Conservation (phyloP, 768 basidiomycete genomes). For the Lepiota brunneoincarnata region DNA sequence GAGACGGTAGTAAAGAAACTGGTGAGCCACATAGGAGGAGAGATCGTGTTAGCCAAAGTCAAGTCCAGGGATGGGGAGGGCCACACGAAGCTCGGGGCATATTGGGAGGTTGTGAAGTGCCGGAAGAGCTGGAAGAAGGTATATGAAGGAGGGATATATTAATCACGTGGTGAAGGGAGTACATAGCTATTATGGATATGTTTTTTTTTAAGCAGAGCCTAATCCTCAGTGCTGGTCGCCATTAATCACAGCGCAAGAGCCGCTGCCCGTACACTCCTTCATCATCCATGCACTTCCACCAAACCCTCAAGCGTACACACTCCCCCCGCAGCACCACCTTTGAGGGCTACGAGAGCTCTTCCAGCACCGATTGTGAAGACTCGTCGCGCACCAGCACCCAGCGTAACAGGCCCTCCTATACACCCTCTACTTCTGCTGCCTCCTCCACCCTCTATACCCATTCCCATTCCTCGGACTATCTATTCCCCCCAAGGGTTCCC, state of each 20-base stretch:
- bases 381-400: background rate
- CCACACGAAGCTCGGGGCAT: constrained; percentile 57
- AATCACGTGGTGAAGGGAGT: constrained; percentile 9
- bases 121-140: constrained; percentile 73
- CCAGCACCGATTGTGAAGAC: constrained; percentile 41
- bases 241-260: too few species aligned
- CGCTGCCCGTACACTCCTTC: background rate
- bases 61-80: constrained; percentile 31
- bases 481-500: constrained; percentile 30
- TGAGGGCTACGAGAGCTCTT: constrained; percentile 42
- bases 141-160: constrained; percentile 49
- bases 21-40: constrained; percentile 48
- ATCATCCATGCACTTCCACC: background rate
- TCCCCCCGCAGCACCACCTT: constrained; percentile 20
- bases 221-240: too few species aligned
- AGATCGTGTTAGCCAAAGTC: constrained; percentile 42
- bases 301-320: background rate
- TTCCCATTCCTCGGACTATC: constrained; percentile 19
- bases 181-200: too few species aligned
- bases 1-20: constrained; percentile 46
- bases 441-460: constrained; percentile 7
- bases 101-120: constrained; percentile 69
- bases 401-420: constrained; percentile 12
- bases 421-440: constrained; percentile 4
- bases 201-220: background rate